These are phyloP conservation scores for Arctium lappa DNA, from an alignment of 129 eudicot species.

Conservation along the genomic window DNA sequence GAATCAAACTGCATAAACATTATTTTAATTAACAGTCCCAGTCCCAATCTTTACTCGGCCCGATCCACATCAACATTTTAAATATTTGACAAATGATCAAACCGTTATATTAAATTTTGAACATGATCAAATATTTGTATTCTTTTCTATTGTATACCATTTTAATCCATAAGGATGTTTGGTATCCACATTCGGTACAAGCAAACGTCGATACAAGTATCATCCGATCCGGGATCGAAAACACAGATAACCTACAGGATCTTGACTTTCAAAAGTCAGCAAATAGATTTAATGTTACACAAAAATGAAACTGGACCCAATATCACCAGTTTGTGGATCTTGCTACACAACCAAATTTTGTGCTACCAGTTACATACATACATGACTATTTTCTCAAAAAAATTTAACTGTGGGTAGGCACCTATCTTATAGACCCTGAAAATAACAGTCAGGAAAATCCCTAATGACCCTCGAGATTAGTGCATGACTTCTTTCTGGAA, in stretches of 20 bases:
- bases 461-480: not conserved
- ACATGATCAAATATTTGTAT: too few relatives aligned
- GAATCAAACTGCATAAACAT: too few relatives aligned
- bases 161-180: too few relatives aligned
- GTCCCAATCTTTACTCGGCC: too few relatives aligned
- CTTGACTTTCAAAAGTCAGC: slow-evolving; percentile 15
- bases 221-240: not conserved
- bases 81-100: too few relatives aligned
- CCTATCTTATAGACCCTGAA: not conserved
- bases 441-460: not conserved
- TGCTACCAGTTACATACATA: slow-evolving; percentile 28
- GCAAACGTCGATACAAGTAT: not conserved
- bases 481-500: slow-evolving; percentile 42
- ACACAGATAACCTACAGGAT: slow-evolving; percentile 1
- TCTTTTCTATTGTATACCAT: too few relatives aligned
- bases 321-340: slow-evolving; percentile 19
- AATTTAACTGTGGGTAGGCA: not conserved
- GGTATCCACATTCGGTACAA: not conserved
- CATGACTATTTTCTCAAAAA: not conserved
- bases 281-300: slow-evolving; percentile 5
- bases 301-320: slow-evolving; percentile 13
- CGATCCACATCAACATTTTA: too few relatives aligned
- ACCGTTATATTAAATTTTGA: too few relatives aligned
- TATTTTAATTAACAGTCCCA: too few relatives aligned
- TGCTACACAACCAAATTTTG: slow-evolving; percentile 12